Evolutionary conservation across 106 monocot genomes (phyloP).

Genomic region (Allium sativum): DNA sequence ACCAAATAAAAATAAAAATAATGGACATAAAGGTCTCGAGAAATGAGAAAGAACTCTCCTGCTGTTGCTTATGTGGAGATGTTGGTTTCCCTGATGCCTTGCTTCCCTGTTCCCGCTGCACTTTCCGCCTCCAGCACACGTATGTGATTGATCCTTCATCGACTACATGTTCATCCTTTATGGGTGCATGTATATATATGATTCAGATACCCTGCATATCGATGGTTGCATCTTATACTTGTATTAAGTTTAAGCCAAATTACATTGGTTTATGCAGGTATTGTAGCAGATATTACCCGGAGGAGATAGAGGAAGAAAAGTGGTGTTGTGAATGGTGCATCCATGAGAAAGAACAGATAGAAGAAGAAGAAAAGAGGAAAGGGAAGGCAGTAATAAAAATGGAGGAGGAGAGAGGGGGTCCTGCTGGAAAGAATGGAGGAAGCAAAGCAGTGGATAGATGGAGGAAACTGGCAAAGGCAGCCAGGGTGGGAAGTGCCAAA

Average conservation of each 20-base stretch:
- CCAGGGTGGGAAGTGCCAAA: conserved; percentile 3
- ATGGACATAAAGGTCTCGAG: too few relatives aligned
- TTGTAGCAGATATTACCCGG: conserved; percentile 9
- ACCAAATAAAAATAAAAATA: too few relatives aligned
- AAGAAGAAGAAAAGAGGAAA: neutral
- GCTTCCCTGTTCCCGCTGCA: neutral
- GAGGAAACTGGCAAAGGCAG: conserved; percentile 12
- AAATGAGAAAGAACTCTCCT: neutral
- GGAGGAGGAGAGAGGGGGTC: neutral
- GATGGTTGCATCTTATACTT: too few relatives aligned
- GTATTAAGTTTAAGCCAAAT: too few relatives aligned
- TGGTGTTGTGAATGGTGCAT: conserved; percentile 12
- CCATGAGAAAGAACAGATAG: neutral
- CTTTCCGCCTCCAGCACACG: conserved; percentile 12
- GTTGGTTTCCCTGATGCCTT: conserved; percentile 5
- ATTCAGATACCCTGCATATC: neutral
- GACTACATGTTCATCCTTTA: neutral
- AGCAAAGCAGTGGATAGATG: conserved; percentile 5
- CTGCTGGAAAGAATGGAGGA: too few relatives aligned
- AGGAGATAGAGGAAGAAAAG: conserved; percentile 1
- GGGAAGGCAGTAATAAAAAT: neutral
- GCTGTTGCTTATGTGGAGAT: conserved; percentile 7
- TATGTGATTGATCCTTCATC: neutral
- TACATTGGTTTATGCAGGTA: neutral
- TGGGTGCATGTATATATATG: neutral